A percentile compares a stretch with the other conserved stretches of the same genome.
Conservation (phyloP, 1,139 yeast species). For the Saccharomycopsis crataegensis region DNA sequence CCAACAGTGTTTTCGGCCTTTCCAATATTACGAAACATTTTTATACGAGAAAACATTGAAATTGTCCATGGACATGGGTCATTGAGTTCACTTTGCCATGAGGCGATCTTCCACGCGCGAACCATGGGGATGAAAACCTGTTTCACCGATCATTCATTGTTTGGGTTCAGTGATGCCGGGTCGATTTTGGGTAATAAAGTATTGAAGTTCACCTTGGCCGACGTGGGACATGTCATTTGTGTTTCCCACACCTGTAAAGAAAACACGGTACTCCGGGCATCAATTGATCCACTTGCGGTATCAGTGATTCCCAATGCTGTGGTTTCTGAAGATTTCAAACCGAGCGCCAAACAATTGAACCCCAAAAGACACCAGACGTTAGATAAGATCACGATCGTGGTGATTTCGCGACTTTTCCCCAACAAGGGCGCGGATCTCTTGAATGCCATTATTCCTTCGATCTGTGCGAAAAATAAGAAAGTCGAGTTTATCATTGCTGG, state of each 20-base stretch:
- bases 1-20: slow-evolving; percentile 88
- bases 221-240: slow-evolving; percentile 87
- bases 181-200: slow-evolving; percentile 83
- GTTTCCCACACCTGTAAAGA: slow-evolving; percentile 97
- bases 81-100: slow-evolving; percentile 78
- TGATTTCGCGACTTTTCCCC: slow-evolving; percentile 86
- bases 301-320: slow-evolving; percentile 97
- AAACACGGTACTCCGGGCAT: slow-evolving; percentile 84
- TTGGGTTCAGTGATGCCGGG: slow-evolving; percentile 85
- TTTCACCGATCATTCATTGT: slow-evolving; percentile 91
- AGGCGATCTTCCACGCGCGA: slow-evolving; percentile 81
- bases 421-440: slow-evolving; percentile 93
- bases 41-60: slow-evolving; percentile 77
- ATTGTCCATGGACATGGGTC: slow-evolving; percentile 96
- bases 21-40: slow-evolving; percentile 77
- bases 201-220: slow-evolving; percentile 75
- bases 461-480: slow-evolving; percentile 56
- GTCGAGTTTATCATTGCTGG: slow-evolving; percentile 89
- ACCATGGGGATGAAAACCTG: slow-evolving; percentile 91
- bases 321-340: slow-evolving; percentile 71
- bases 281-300: slow-evolving; percentile 67
- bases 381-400: slow-evolving; percentile 65
- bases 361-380: not conserved
- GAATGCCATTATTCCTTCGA: slow-evolving; percentile 77
- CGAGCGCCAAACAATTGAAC: slow-evolving; percentile 30